Evolutionary conservation across 495 filamentous ascomycete species (phyloP).

Genomic region (Jackrogersella minutella): DNA sequence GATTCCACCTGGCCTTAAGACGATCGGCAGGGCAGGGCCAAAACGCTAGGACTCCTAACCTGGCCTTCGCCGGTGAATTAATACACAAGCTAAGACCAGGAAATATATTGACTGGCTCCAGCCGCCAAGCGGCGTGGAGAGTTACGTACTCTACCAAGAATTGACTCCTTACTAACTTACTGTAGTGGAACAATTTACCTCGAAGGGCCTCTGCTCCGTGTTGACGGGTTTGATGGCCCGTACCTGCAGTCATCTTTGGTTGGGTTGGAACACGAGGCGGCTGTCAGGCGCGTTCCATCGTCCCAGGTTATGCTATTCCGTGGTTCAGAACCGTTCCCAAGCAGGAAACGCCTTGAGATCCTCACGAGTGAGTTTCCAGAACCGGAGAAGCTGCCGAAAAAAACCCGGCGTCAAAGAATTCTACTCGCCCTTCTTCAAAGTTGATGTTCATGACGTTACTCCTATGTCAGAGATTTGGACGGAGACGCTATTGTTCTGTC

Average conservation of each 20-base stretch:
- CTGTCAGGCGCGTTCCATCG: slow-evolving; percentile 39
- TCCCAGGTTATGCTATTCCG: slow-evolving; percentile 25
- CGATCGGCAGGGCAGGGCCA: slow-evolving; percentile 38
- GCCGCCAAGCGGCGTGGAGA: slow-evolving; percentile 17
- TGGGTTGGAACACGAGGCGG: slow-evolving; percentile 43
- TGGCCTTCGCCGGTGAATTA: slow-evolving; percentile 38
- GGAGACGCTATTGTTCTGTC: background rate
- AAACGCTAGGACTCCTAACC: slow-evolving; percentile 36
- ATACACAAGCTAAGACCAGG: slow-evolving; percentile 40
- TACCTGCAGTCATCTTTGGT: slow-evolving; percentile 32
- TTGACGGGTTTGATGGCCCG: slow-evolving; percentile 23
- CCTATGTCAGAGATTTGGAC: background rate
- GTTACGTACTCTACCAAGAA: slow-evolving; percentile 10
- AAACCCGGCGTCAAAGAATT: slow-evolving; percentile 31
- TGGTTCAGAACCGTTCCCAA: slow-evolving; percentile 29
- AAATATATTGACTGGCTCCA: slow-evolving; percentile 35
- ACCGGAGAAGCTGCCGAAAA: slow-evolving; percentile 35
- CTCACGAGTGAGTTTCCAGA: slow-evolving; percentile 35
- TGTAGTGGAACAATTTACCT: slow-evolving; percentile 36
- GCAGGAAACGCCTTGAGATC: slow-evolving; percentile 31
- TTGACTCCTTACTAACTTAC: slow-evolving; percentile 31
- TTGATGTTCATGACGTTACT: background rate
- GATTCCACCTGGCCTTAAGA: slow-evolving; percentile 35
- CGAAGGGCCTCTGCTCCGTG: slow-evolving; percentile 37
- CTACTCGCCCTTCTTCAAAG: slow-evolving; percentile 5